Evolutionary conservation across 371 early-diverging fungal species (phyloP), one percentile per base, ranked within the genome.

Genomic region (Lichtheimia hyalospora): DNA sequence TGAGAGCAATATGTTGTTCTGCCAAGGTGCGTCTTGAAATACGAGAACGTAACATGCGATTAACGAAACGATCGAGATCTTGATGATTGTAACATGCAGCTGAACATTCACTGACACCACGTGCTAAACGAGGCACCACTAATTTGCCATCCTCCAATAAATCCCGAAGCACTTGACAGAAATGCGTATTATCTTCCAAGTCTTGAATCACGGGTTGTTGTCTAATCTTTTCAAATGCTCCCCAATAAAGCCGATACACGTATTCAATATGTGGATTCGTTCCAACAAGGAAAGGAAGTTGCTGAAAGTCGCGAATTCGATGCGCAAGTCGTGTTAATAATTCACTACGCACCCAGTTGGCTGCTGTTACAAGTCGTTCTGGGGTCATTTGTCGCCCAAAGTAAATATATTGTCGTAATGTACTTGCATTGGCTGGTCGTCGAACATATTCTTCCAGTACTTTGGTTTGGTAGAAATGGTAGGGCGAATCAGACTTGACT

Each of bases 301-400:
- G 88, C 58, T 92, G 93, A 66, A 94, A 92, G 61, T 90, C 93
- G 18, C 89, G 83, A 40, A 98, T 94, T 3, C 96, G 86, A 71
- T 96, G 93, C 5, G 98, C 93, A 23, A 98, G 81, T 16, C 97
- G 89, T 10, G 96, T 87, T 1, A 96, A 88, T 3, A 98, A 82
- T 73, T 98, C 97, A 20, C 86, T 80, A 16, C 94, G 86, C 27
- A 95, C 90, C 83, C 94, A 96, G 68, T 95, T 92, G 25, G 93
- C 95, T 8, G 89, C 86, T 51, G 86, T 84, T 14, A 97, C 58
- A 5, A 98, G 83, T 64, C 92, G 91, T 14, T 90, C 92, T 16
- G 78, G 74, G 25, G 86, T 93, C 72, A 97, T 80, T 66, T 92
- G 89, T 51, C 95, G 82, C n/a, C 97, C 97, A 78, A 94, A 96